Percentiles rank a stretch among this genome's conserved stretches.
Evolutionary conservation across 2,329 filamentous ascomycete genomes (phyloP).

Genomic region (Talaromyces atroroseus): DNA sequence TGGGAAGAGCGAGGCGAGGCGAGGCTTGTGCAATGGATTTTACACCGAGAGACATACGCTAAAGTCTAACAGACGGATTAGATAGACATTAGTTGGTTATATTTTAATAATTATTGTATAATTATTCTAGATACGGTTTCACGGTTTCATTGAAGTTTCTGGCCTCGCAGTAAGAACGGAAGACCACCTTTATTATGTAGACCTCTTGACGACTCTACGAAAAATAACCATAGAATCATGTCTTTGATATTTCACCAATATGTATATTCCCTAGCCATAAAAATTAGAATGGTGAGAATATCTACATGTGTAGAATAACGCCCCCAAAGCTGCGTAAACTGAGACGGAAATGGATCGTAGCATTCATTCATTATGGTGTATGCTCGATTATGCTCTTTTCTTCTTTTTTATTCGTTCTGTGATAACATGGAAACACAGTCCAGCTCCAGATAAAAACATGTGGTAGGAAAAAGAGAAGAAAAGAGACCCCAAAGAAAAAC

Average conservation of each 20-base stretch:
- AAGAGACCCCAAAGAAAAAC: not conserved
- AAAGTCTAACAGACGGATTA: not conserved
- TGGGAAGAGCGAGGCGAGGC: not conserved
- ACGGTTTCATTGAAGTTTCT: too few relatives aligned
- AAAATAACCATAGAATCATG: not conserved
- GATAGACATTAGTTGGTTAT: not conserved
- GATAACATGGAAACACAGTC: constrained; percentile 13
- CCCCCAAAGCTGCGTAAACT: not conserved
- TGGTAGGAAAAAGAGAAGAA: constrained; percentile 6
- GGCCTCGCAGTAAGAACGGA: too few relatives aligned
- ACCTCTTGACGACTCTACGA: not conserved
- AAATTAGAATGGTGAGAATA: not conserved
- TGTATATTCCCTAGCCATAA: not conserved
- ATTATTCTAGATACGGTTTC: not conserved
- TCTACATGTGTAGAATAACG: not conserved
- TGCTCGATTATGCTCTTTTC: constrained; percentile 4
- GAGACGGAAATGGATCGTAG: constrained; percentile 3
- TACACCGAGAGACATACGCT: not conserved
- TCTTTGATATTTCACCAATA: not conserved
- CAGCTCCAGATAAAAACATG: constrained; percentile 15
- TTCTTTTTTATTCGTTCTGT: constrained; percentile 12
- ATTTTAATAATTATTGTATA: not conserved
- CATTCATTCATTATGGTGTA: constrained; percentile 1
- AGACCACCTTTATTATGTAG: too few relatives aligned
- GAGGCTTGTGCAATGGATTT: not conserved